A percentile compares a stretch with the other conserved stretches of the same genome.
phyloP scores from a whole-genome alignment of 2,329 filamentous ascomycete genomes.

The Bipolaris gigantea region DNA sequence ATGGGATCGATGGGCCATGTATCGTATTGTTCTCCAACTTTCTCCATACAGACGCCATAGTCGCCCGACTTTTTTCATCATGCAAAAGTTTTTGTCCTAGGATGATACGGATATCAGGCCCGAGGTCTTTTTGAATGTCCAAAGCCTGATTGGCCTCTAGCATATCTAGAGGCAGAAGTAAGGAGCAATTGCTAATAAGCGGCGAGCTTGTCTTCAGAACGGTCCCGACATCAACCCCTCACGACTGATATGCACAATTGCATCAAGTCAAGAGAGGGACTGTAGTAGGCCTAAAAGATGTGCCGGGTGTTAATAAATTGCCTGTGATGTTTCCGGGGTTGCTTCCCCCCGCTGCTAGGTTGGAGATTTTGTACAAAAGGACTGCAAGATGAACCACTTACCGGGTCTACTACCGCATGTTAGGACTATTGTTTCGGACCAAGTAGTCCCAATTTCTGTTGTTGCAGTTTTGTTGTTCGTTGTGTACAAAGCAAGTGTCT shows the following conservation, averaged over 20 bases:
- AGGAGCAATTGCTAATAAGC: conserved; percentile 14
- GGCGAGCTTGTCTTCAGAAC: conserved; percentile 15
- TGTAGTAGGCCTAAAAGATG: not conserved
- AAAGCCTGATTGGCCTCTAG: not conserved
- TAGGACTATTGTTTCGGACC: not conserved
- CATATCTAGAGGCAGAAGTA: not conserved
- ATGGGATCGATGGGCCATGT: not conserved
- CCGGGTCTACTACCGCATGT: conserved; percentile 2
- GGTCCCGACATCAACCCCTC: conserved; percentile 17
- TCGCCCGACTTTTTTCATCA: not conserved
- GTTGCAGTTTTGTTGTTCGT: not conserved
- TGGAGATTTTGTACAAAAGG: not conserved
- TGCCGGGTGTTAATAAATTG: conserved; percentile 1
- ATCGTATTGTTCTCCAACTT: not conserved
- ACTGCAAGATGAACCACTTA: conserved; percentile 2
- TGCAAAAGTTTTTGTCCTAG: not conserved
- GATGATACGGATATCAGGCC: conserved; percentile 29
- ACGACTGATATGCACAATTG: conserved; percentile 6
- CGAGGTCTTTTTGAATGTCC: conserved; percentile 23
- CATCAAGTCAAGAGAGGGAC: not conserved
- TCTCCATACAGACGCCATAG: not conserved
- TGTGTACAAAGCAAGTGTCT: conserved; percentile 7
- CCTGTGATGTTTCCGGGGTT: not conserved
- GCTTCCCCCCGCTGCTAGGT: not conserved
- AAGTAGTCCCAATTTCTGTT: not conserved